A percentile compares a stretch with the other conserved stretches of the same genome.
Conservation (phyloP, 768 basidiomycete genomes). For the Agaricus sinodeliciosus region DNA sequence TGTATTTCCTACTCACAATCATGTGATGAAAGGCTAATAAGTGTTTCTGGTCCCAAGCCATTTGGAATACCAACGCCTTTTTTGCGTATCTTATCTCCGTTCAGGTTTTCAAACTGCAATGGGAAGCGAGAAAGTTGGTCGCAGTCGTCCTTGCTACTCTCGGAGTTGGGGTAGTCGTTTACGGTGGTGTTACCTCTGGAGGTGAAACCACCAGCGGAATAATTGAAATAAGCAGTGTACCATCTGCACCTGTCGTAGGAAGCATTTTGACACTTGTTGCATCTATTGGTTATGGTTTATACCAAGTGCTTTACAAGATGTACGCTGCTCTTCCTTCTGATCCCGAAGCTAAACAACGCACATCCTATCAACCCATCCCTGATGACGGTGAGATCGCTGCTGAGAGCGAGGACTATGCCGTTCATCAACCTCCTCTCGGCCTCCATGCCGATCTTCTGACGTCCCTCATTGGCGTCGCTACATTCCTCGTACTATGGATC, state of each 20-base stretch:
- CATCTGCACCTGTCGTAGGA: conserved; percentile 59
- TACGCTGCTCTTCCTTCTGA: conserved; percentile 67
- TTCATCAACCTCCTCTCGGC: conserved; percentile 71
- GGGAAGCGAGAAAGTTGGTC: conserved; percentile 56
- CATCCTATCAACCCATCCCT: conserved; percentile 39
- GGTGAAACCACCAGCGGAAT: conserved; percentile 11
- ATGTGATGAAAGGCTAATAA: not conserved
- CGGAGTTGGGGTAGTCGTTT: conserved; percentile 78
- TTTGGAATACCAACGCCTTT: conserved; percentile 89
- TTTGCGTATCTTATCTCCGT: conserved; percentile 88
- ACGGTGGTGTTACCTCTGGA: conserved; percentile 48
- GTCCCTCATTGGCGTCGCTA: conserved; percentile 72
- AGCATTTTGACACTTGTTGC: conserved; percentile 67
- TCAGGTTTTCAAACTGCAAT: conserved; percentile 52
- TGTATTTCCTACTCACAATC: conserved; percentile 7
- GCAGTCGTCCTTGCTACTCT: conserved; percentile 77
- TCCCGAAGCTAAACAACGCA: conserved; percentile 39
- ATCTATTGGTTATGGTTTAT: conserved; percentile 66
- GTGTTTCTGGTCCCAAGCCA: conserved; percentile 30
- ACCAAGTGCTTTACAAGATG: conserved; percentile 83
- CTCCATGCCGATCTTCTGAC: conserved; percentile 81
- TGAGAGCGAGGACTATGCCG: conserved; percentile 21
- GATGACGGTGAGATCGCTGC: conserved; percentile 24
- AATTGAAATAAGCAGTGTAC: conserved; percentile 18
- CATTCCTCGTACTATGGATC: conserved; percentile 70